These are phyloP conservation scores for Gremmenia infestans DNA, from an alignment of 2,329 filamentous ascomycete species.

Conservation along the genomic window DNA sequence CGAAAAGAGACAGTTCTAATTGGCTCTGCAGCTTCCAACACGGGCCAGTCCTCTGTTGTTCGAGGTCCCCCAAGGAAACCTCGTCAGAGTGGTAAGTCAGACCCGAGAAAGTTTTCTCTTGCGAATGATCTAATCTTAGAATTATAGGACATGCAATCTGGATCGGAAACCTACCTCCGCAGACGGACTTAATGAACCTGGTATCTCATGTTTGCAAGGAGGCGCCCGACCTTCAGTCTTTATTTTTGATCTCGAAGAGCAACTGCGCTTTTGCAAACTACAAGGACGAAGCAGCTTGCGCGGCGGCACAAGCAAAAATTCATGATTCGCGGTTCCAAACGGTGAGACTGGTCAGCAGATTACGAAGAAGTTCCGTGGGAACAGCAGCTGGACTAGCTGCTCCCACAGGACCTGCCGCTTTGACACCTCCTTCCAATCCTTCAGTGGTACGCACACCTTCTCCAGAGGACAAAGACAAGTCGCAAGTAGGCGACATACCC, in stretches of 20 bases:
- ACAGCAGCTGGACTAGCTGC: slow-evolving; percentile 26
- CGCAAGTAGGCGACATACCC: slow-evolving; percentile 7
- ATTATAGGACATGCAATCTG: slow-evolving; percentile 83
- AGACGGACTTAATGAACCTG: slow-evolving; percentile 74
- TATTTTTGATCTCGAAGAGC: slow-evolving; percentile 94
- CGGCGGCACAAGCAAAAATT: slow-evolving; percentile 72
- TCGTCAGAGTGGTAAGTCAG: slow-evolving; percentile 53
- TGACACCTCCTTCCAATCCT: slow-evolving; percentile 22
- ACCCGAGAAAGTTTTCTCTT: slow-evolving; percentile 1
- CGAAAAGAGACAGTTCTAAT: neutral
- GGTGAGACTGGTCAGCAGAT: slow-evolving; percentile 77
- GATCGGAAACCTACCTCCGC: slow-evolving; percentile 89
- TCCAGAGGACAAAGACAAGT: slow-evolving; percentile 32
- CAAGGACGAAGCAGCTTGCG: slow-evolving; percentile 70
- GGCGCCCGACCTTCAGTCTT: slow-evolving; percentile 69
- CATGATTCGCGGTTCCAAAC: slow-evolving; percentile 89
- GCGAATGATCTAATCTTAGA: slow-evolving; percentile 31
- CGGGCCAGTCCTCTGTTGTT: slow-evolving; percentile 39
- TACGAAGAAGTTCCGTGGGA: slow-evolving; percentile 53
- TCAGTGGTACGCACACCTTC: slow-evolving; percentile 20
- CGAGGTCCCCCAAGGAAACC: slow-evolving; percentile 53
- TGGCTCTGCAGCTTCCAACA: slow-evolving; percentile 27
- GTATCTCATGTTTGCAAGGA: slow-evolving; percentile 87
- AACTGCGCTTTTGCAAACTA: slow-evolving; percentile 98
- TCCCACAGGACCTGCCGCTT: slow-evolving; percentile 29